A percentile compares a stretch with the other conserved stretches of the same genome.
Conservation (phyloP, 768 basidiomycete genomes). For the Cystobasidium ongulense region DNA sequence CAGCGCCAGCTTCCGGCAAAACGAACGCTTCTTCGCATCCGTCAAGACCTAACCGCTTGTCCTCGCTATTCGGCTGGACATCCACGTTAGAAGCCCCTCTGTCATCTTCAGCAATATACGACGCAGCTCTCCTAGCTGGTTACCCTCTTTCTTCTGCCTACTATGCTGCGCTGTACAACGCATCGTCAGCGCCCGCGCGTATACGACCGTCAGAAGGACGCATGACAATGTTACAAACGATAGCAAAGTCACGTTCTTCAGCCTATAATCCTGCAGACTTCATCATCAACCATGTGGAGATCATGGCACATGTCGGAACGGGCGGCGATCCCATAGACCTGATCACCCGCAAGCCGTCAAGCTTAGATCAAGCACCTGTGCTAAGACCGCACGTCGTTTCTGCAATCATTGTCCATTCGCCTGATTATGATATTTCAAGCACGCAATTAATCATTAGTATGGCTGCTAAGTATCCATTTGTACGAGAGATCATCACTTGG, state of each 20-base stretch:
- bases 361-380: neutral
- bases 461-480: slow-evolving; percentile 34
- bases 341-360: neutral
- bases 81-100: neutral
- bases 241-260: neutral
- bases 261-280: neutral
- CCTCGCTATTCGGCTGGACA: neutral
- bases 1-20: neutral
- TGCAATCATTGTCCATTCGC: slow-evolving; percentile 15
- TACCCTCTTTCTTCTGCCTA: neutral
- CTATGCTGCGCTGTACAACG: neutral
- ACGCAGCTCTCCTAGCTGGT: neutral
- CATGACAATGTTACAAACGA: neutral
- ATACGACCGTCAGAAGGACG: neutral
- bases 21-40: neutral
- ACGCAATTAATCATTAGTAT: slow-evolving; percentile 33
- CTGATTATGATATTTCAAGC: neutral
- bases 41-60: neutral
- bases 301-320: neutral
- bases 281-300: neutral
- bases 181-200: neutral
- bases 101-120: neutral
- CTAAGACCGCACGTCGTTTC: neutral
- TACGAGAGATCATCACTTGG: slow-evolving; percentile 40
- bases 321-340: neutral